Conservation (phyloP, 2,329 filamentous ascomycete genomes). For the Hymenoscyphus linearis region DNA sequence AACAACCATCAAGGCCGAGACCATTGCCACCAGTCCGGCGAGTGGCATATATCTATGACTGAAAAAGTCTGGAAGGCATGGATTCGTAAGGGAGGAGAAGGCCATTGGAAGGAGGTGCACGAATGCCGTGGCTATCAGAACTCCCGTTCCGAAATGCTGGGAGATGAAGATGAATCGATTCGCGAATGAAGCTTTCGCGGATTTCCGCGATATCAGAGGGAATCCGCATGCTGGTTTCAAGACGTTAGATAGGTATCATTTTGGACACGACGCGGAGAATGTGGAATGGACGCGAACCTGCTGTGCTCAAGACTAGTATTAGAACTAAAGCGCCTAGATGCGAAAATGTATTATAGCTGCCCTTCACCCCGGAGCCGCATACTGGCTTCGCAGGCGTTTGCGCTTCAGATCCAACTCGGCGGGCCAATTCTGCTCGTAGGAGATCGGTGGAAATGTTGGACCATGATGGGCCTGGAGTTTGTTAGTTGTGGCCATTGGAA, state of each 20-base stretch:
- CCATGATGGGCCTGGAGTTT: slow-evolving; percentile 18
- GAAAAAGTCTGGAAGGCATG: slow-evolving; percentile 72
- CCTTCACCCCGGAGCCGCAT: slow-evolving; percentile 46
- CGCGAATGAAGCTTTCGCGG: slow-evolving; percentile 25
- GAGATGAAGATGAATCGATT: slow-evolving; percentile 47
- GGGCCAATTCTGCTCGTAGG: slow-evolving; percentile 44
- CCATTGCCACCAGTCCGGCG: slow-evolving; percentile 76
- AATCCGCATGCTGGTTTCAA: slow-evolving; percentile 32
- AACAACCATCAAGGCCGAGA: slow-evolving; percentile 75
- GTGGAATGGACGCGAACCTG: slow-evolving; percentile 32
- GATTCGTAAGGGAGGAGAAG: slow-evolving; percentile 54
- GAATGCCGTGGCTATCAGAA: slow-evolving; percentile 81
- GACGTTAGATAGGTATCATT: neutral
- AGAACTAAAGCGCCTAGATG: slow-evolving; percentile 54
- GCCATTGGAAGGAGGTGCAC: slow-evolving; percentile 63
- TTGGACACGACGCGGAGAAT: slow-evolving; percentile 1
- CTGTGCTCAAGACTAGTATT: slow-evolving; percentile 49
- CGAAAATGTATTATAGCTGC: slow-evolving; percentile 48
- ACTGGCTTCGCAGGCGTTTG: slow-evolving; percentile 34
- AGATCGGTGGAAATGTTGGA: slow-evolving; percentile 29
- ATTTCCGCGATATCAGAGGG: slow-evolving; percentile 30
- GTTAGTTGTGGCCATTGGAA: neutral
- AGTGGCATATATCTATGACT: slow-evolving; percentile 73
- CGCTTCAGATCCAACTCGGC: slow-evolving; percentile 39
- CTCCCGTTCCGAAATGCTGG: slow-evolving; percentile 73